A percentile compares a stretch with the other conserved stretches of the same genome.
Evolutionary conservation across 2,329 filamentous ascomycete genomes (phyloP).

Genomic region (Penicillium thymicola): DNA sequence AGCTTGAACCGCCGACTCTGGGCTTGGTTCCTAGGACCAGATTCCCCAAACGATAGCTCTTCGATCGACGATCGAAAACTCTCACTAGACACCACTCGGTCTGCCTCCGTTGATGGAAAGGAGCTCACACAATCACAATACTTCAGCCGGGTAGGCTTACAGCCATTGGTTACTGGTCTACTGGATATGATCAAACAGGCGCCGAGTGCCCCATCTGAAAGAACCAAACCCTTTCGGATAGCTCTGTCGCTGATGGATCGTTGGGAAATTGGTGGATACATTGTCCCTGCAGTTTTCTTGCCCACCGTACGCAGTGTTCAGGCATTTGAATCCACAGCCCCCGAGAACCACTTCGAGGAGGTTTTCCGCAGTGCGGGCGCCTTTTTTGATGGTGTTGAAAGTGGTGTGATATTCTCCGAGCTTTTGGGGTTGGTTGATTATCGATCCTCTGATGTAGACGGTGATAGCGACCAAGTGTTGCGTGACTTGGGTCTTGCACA

Average conservation of each 20-base stretch:
- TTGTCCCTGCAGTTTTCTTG: slow-evolving; percentile 85
- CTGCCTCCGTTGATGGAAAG: slow-evolving; percentile 34
- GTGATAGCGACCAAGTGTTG: slow-evolving; percentile 48
- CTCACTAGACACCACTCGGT: slow-evolving; percentile 27
- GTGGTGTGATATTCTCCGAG: slow-evolving; percentile 85
- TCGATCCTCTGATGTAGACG: slow-evolving; percentile 50
- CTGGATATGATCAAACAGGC: slow-evolving; percentile 68
- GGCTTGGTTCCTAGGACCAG: slow-evolving; percentile 91
- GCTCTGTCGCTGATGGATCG: slow-evolving; percentile 96
- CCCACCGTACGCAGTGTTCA: slow-evolving; percentile 79
- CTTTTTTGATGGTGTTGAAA: slow-evolving; percentile 97
- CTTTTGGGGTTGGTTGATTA: slow-evolving; percentile 64
- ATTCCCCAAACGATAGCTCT: slow-evolving; percentile 42
- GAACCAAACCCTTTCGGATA: slow-evolving; percentile 82
- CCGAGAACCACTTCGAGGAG: slow-evolving; percentile 73
- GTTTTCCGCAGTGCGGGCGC: slow-evolving; percentile 89
- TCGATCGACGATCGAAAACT: slow-evolving; percentile 30
- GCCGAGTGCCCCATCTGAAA: slow-evolving; percentile 58
- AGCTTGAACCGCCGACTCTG: slow-evolving; percentile 92
- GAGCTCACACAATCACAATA: slow-evolving; percentile 67
- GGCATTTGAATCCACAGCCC: slow-evolving; percentile 65
- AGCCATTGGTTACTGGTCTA: slow-evolving; percentile 69
- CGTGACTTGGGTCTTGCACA: slow-evolving; percentile 69
- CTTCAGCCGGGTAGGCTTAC: slow-evolving; percentile 76
- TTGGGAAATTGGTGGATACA: slow-evolving; percentile 90